phyloP scores from a whole-genome alignment of 1,139 yeast genomes.

The Pichiaceae sp. region DNA sequence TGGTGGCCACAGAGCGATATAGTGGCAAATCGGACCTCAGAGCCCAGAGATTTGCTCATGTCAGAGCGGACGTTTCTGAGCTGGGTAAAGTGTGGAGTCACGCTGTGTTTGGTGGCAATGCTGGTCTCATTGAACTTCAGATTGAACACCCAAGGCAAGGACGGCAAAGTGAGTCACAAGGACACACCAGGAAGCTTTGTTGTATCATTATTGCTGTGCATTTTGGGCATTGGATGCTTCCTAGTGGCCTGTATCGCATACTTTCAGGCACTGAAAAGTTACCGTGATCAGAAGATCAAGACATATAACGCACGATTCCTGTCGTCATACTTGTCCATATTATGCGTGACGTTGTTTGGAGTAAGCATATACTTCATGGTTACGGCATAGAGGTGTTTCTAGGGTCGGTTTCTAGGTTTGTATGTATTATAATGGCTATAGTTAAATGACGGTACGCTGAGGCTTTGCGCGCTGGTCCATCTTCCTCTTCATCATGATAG shows the following conservation, averaged over 20 bases:
- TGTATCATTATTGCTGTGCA: conserved; percentile 26
- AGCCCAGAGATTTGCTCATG: conserved; percentile 56
- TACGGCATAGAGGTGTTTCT: conserved; percentile 3
- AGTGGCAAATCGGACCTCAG: conserved; percentile 38
- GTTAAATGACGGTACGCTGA: background rate
- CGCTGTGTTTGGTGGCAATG: conserved; percentile 42
- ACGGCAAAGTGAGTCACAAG: conserved; percentile 4
- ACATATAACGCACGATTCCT: conserved; percentile 35
- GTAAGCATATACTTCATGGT: conserved; percentile 27
- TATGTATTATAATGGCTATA: too few species aligned
- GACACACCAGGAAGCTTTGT: conserved; percentile 26
- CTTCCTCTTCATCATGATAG: conserved; percentile 16
- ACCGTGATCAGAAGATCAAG: conserved; percentile 34
- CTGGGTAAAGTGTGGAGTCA: conserved; percentile 42
- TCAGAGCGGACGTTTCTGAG: conserved; percentile 51
- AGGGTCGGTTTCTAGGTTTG: background rate
- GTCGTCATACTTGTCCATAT: conserved; percentile 30
- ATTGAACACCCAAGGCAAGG: conserved; percentile 26
- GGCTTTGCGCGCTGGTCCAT: conserved; percentile 7
- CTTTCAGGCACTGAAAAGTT: conserved; percentile 36
- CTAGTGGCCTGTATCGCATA: conserved; percentile 37
- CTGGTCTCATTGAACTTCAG: conserved; percentile 45
- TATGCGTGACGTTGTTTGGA: conserved; percentile 35
- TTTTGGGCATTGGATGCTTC: conserved; percentile 33
- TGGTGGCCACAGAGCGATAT: too few species aligned